These are phyloP conservation scores for Cicer arietinum DNA, from an alignment of 306 rosid genomes.

Conservation along the genomic window DNA sequence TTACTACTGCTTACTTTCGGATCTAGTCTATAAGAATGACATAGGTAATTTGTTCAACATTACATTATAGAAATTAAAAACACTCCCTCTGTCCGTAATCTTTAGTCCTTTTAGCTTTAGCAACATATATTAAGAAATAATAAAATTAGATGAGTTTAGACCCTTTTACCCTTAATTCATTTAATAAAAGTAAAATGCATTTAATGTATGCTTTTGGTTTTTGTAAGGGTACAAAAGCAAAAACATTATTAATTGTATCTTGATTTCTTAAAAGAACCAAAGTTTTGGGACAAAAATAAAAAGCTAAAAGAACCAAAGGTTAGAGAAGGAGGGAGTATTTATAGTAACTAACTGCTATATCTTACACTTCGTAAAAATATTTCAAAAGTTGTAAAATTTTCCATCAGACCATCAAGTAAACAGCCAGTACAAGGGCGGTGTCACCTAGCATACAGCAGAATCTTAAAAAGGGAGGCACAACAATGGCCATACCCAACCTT, in stretches of 20 bases:
- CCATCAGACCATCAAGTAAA: slow-evolving; percentile 25
- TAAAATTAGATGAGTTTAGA: no score
- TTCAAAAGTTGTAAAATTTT: slow-evolving; percentile 26
- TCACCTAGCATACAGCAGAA: slow-evolving; percentile 12
- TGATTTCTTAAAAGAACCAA: no score
- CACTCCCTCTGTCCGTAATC: no score
- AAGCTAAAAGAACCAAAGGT: no score
- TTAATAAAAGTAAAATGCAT: no score
- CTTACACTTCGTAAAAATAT: slow-evolving; percentile 21
- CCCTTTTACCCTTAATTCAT: no score
- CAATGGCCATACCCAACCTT: slow-evolving; percentile 24
- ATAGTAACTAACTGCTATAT: slow-evolving; percentile 15
- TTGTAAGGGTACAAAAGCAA: no score
- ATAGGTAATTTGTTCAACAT: slow-evolving; percentile 24
- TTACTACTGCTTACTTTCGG: slow-evolving; percentile 18
- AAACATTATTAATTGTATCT: no score
- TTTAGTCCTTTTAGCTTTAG: no score
- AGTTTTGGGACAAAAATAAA: no score
- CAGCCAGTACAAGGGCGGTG: slow-evolving; percentile 3
- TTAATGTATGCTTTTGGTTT: no score
- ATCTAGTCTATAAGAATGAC: slow-evolving; percentile 27
- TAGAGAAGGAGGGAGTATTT: neutral
- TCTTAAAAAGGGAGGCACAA: slow-evolving; percentile 7
- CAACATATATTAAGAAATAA: no score
- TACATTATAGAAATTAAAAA: slow-evolving; percentile 33